Evolutionary conservation across 78 protist genomes (phyloP).

Genomic region (Emiliania huxleyi): DNA sequence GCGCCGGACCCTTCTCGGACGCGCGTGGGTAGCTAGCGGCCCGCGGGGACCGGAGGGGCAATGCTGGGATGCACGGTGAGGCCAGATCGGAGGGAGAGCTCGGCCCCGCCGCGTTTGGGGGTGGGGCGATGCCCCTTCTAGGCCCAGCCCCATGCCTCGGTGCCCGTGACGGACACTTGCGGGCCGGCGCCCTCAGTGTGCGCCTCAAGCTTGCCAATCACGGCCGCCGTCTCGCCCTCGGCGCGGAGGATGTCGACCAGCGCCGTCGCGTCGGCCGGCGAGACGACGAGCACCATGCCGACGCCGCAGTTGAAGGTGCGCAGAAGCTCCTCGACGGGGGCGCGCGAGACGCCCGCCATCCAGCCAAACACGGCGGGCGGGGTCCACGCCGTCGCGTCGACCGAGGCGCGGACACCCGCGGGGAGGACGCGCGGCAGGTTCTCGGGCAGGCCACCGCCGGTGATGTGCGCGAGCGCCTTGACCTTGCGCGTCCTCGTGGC

Average conservation of each 20-base stretch:
- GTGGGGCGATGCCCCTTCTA: too few species aligned
- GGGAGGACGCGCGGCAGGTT: not conserved
- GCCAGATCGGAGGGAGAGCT: too few species aligned
- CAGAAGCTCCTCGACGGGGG: not conserved
- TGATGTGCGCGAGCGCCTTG: conserved; percentile 20
- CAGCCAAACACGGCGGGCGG: not conserved
- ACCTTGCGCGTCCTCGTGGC: not conserved
- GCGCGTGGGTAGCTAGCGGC: too few species aligned
- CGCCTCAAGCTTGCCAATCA: not conserved
- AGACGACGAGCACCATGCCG: conserved; percentile 10
- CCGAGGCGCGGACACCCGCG: too few species aligned
- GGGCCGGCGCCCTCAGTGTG: not conserved
- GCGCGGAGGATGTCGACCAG: not conserved
- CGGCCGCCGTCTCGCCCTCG: not conserved
- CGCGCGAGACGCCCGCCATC: not conserved
- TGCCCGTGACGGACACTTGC: not conserved
- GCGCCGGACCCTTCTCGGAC: too few species aligned
- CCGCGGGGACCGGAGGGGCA: too few species aligned
- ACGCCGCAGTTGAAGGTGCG: conserved; percentile 31
- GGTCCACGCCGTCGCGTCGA: not conserved
- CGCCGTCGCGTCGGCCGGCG: not conserved
- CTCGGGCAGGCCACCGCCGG: conserved; percentile 10
- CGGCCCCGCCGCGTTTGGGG: too few species aligned
- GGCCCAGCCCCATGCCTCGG: not conserved
- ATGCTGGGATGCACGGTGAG: too few species aligned